Conservation (phyloP, 768 basidiomycete genomes). For the Gloeostereum incarnatum region DNA sequence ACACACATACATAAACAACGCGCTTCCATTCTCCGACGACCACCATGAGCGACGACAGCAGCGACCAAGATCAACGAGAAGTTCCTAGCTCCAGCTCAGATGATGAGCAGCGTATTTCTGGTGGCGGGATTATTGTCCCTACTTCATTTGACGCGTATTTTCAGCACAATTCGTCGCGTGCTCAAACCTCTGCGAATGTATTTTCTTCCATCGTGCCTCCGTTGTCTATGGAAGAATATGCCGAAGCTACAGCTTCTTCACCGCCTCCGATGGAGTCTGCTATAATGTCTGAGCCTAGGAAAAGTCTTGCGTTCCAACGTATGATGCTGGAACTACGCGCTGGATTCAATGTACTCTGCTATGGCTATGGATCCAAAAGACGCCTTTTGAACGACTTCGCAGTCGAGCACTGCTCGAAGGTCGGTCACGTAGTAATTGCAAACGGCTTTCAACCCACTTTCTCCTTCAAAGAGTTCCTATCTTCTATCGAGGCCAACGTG, state of each 20-base stretch:
- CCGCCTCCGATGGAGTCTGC: slow-evolving; percentile 22
- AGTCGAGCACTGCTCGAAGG: slow-evolving; percentile 36
- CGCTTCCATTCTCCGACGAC: too few relatives aligned
- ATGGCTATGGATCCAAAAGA: slow-evolving; percentile 88
- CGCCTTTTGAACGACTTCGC: slow-evolving; percentile 69
- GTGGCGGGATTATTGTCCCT: slow-evolving; percentile 38
- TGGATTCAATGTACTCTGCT: slow-evolving; percentile 85
- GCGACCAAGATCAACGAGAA: too few relatives aligned
- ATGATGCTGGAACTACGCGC: slow-evolving; percentile 65
- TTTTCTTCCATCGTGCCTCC: slow-evolving; percentile 72
- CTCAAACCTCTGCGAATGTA: slow-evolving; percentile 69
- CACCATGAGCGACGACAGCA: too few relatives aligned
- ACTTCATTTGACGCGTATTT: slow-evolving; percentile 88
- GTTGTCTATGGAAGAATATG: slow-evolving; percentile 53
- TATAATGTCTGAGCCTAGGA: slow-evolving; percentile 20
- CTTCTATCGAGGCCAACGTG: slow-evolving; percentile 41
- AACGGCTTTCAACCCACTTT: slow-evolving; percentile 73
- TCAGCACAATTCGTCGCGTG: slow-evolving; percentile 45
- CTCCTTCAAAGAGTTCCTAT: slow-evolving; percentile 57
- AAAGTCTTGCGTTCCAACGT: slow-evolving; percentile 38
- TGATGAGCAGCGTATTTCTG: too few relatives aligned
- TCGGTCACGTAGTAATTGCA: slow-evolving; percentile 66
- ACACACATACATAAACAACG: too few relatives aligned
- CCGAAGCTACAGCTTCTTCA: slow-evolving; percentile 23
- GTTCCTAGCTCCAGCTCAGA: too few relatives aligned